phyloP scores from a whole-genome alignment of 768 basidiomycete genomes.

The Podaxis sp. region DNA sequence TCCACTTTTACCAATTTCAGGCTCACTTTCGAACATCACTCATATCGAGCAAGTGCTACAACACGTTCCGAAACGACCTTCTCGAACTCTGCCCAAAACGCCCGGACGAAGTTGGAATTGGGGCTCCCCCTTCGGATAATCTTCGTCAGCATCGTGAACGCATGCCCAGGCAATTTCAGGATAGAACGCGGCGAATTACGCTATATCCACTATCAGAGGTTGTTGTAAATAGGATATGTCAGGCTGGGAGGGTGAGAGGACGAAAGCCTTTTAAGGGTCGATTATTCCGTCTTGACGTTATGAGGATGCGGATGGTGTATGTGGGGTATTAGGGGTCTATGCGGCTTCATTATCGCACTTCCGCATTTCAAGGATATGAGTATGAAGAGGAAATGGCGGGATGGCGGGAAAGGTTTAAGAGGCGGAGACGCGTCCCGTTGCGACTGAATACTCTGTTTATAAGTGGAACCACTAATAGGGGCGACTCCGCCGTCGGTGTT shows the following conservation, averaged over 20 bases:
- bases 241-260: slow-evolving; percentile 8
- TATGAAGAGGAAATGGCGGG: neutral
- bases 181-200: neutral
- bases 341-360: neutral
- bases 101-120: no score
- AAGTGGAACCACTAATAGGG: neutral
- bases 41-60: neutral
- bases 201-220: neutral
- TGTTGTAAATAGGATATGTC: neutral
- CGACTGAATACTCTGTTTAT: neutral
- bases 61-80: no score
- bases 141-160: neutral
- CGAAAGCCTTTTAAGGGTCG: slow-evolving; percentile 3
- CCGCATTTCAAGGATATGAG: neutral
- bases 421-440: neutral
- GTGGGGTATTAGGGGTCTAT: neutral
- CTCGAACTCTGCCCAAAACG: no score
- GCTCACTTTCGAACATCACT: neutral
- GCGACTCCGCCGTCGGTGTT: neutral
- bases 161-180: neutral
- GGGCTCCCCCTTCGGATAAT: neutral
- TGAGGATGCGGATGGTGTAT: neutral
- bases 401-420: neutral
- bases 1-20: neutral
- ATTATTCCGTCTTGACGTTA: slow-evolving; percentile 1